Conservation (phyloP, 2,329 filamentous ascomycete genomes). For the Aureobasidium zeae region DNA sequence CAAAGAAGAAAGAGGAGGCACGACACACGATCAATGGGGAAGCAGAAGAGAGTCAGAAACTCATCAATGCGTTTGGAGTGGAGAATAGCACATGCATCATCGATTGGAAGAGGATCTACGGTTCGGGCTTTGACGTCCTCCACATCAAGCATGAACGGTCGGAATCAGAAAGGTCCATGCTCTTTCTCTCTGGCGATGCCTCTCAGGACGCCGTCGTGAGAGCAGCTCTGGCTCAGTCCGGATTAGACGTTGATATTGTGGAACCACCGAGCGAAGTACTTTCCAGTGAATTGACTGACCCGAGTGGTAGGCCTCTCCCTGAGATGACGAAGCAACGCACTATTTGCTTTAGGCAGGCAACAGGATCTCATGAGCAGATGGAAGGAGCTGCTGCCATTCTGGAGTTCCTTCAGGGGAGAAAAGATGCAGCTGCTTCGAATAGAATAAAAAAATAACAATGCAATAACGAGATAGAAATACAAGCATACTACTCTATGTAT, state of each 20-base stretch:
- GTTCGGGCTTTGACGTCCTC: constrained; percentile 72
- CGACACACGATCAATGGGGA: constrained; percentile 60
- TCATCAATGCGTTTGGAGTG: constrained; percentile 71
- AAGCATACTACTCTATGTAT: too few species aligned
- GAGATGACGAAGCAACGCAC: constrained; percentile 15
- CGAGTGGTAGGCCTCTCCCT: constrained; percentile 5
- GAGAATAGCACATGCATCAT: constrained; percentile 70
- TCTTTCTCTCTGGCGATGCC: constrained; percentile 29
- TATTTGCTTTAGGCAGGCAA: constrained; percentile 29
- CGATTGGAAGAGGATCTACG: constrained; percentile 68
- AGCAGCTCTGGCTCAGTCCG: constrained; percentile 26
- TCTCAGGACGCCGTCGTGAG: constrained; percentile 28
- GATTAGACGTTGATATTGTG: constrained; percentile 17
- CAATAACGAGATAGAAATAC: too few species aligned
- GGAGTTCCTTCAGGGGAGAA: neutral
- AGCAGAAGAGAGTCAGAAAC: constrained; percentile 51
- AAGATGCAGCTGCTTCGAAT: neutral
- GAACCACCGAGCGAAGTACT: constrained; percentile 16
- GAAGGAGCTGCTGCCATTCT: constrained; percentile 23
- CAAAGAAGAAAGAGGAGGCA: constrained; percentile 55
- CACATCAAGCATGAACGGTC: constrained; percentile 40
- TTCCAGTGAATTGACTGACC: constrained; percentile 15
- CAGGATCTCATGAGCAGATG: constrained; percentile 28
- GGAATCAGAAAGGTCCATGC: constrained; percentile 28
- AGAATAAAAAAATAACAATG: too few species aligned